Conservation (phyloP, 805 yeast genomes). For the Candida nitratophila region DNA sequence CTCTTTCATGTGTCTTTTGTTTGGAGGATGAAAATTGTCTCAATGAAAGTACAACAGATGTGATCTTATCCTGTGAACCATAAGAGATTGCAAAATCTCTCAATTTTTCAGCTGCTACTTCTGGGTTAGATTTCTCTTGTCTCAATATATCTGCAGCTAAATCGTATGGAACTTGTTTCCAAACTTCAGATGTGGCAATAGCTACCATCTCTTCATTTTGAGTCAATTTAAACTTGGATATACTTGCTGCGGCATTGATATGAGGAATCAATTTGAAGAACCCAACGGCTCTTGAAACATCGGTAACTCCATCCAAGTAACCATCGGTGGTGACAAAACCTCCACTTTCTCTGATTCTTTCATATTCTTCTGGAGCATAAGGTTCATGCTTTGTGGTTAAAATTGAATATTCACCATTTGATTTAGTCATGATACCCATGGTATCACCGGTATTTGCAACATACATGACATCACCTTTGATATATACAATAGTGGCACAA, state of each 20-base stretch:
- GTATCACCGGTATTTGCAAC: conserved; percentile 91
- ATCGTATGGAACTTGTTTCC: conserved; percentile 80
- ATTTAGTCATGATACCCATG: conserved; percentile 69
- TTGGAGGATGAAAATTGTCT: conserved; percentile 38
- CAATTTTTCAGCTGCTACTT: conserved; percentile 85
- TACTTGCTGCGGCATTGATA: conserved; percentile 81
- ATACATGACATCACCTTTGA: conserved; percentile 62
- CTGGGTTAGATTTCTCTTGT: conserved; percentile 74
- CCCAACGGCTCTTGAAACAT: conserved; percentile 89
- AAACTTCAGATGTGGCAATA: conserved; percentile 73
- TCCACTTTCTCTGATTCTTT: conserved; percentile 84
- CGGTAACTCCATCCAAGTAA: conserved; percentile 73
- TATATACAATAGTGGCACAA: conserved; percentile 73
- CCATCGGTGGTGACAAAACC: conserved; percentile 86
- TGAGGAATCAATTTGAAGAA: conserved; percentile 82
- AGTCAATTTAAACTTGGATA: conserved; percentile 51
- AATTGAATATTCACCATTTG: conserved; percentile 72
- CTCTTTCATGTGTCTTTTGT: conserved; percentile 30
- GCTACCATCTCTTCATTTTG: conserved; percentile 79
- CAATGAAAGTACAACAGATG: conserved; percentile 73
- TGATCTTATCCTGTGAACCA: conserved; percentile 73
- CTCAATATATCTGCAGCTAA: conserved; percentile 87
- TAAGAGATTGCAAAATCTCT: conserved; percentile 93
- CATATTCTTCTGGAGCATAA: conserved; percentile 67
- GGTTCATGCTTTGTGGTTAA: conserved; percentile 82